A percentile compares a stretch with the other conserved stretches of the same genome.
Conservation (phyloP, 1,284 basidiomycete species). For the Calocybe gambosa region DNA sequence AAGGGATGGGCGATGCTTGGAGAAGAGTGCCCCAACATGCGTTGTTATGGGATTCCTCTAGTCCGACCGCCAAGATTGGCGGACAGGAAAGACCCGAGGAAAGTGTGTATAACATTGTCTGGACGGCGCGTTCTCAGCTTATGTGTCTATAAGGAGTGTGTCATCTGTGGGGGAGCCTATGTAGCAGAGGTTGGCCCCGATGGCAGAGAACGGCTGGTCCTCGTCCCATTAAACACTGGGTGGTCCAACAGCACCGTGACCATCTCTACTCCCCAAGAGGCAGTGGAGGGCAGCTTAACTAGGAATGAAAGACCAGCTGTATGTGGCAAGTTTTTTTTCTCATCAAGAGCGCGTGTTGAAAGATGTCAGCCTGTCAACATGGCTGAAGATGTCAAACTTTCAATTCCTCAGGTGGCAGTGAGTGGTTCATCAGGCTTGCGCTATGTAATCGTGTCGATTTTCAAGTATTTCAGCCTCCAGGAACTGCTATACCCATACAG, state of each 20-base stretch:
- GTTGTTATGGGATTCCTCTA: conserved; percentile 69
- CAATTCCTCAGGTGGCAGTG: neutral
- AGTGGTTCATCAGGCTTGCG: neutral
- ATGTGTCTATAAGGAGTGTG: conserved; percentile 56
- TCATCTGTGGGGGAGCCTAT: conserved; percentile 64
- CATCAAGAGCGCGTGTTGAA: neutral
- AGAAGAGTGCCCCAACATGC: conserved; percentile 66
- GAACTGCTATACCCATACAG: neutral
- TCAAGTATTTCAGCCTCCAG: conserved; percentile 5
- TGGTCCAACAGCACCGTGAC: neutral
- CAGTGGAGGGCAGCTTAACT: neutral
- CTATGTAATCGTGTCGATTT: neutral
- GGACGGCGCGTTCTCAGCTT: neutral
- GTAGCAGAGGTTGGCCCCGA: conserved; percentile 44
- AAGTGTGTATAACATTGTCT: conserved; percentile 33
- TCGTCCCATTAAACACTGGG: conserved; percentile 17
- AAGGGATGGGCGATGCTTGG: conserved; percentile 82
- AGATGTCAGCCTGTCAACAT: neutral
- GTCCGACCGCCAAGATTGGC: conserved; percentile 65
- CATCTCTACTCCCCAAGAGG: conserved; percentile 1
- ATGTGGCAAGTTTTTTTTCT: neutral
- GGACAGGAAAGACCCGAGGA: conserved; percentile 54
- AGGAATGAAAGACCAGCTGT: conserved; percentile 8
- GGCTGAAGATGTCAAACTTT: neutral
- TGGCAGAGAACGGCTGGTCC: conserved; percentile 44